Evolutionary conservation across 768 basidiomycete genomes (phyloP), one percentile per base, ranked within the genome.

Genomic region (Dictyophora rubrovolvata): DNA sequence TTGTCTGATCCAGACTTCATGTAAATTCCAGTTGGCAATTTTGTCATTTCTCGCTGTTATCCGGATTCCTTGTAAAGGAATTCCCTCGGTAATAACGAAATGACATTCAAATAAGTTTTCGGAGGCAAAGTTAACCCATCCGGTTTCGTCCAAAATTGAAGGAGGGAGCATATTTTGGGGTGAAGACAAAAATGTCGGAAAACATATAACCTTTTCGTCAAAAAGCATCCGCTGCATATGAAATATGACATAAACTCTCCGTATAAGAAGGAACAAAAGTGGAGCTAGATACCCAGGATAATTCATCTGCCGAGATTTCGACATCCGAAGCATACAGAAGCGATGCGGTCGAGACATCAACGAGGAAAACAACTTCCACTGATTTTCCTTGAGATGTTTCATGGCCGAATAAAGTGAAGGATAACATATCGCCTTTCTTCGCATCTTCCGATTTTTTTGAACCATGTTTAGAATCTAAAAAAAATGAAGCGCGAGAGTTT

Each of bases 311-410:
- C 14, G 74, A 75, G 33, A 58, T 67, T 48, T 72, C 70, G 9
- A 67, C 69, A 17, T 49, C 60, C 33, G 67, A 69, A 17, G 55
- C 57, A 18, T 51, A 57, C n/a, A 77, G 63, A 35, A 74, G 66
- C n/a, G 53, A 46, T 33, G 66, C 73, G 0, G 72, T 76, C 18
- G 62, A 64, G 14, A 57, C 22, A 51, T 74, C 68, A 6, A 78
- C 72, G 7, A 79, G 66, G 63, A 71, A 73, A 37, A 65, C 68
- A 17, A 76, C 60, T 61, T 72, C 70, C 23, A 69, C 60, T 6
- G 63, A 48, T 20, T 56, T 36, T 47, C 64, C 61, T 51, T 63
- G 56, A 34, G 60, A 55, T 20, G 57, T 49, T 56, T 63, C 63
- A 18, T 64, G 59, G 46, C 71, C 61, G 23, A 61, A 64, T 14